Evolutionary conservation across 306 rosid species (phyloP), one percentile per base, ranked within the genome.

Genomic region (Geum urbanum): DNA sequence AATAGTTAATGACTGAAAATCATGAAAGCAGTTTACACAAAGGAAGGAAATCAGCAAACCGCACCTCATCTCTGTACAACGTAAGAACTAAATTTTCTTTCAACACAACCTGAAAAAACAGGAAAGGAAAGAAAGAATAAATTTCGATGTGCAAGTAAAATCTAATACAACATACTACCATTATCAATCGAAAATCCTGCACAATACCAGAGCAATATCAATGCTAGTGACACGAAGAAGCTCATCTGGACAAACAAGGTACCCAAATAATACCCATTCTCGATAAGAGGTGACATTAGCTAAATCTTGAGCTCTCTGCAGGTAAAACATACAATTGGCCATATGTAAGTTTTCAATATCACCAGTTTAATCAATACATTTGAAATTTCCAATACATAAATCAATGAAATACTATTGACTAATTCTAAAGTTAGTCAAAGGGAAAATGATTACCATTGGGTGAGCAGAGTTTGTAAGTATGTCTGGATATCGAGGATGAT

Each of bases 201-300:
- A 67, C 64, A 35, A 69, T 71, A 94, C 99, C 96, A 88, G 79
- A 71, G 99, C 96, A 81, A 94, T 94, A 75, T 94, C 99, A 76
- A 94, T 88, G 90, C 99, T 94, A 59, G 99, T 91, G 74, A 88
- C 97, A 56, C 97, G 99, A 47, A 92, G 99, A 79, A 94, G 86
- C 85, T 94, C 99, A 84, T 94, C 99, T 27, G 99, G 95, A 81
- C 99, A 94, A 77, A 94, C 97, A 84, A 94, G 99, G 84, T 91
- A 94, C 79, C 99, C 99, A 67, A 90, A 79, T 74, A 94, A 79
- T 72, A 94, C 99, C 99, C 99, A 94, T 75, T 94, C 99, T 49
- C 94, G 97, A 73, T 94, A 94, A 57, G 99, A 85, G 67, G 97
- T 94, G 64, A 94, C 97, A 77, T 94, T 94, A 79, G 97, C 96